Evolutionary conservation across 768 basidiomycete genomes (phyloP).

Genomic region (Psilocybe cyanescens): DNA sequence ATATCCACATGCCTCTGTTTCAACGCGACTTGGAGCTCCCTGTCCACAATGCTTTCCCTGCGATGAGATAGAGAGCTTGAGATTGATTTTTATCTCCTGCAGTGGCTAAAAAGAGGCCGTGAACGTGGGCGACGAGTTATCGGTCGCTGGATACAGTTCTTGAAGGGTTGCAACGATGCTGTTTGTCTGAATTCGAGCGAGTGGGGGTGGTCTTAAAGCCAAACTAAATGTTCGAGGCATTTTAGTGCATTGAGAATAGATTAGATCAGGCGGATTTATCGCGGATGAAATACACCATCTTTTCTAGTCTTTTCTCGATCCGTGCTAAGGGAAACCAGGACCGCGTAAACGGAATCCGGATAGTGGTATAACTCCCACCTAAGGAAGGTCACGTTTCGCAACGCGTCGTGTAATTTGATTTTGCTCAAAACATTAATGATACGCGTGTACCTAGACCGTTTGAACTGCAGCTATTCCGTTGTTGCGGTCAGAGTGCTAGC

Average conservation of each 20-base stretch:
- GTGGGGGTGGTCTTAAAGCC: constrained; percentile 85
- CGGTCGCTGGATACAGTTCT: constrained; percentile 53
- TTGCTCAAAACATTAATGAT: too few relatives aligned
- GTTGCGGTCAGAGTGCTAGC: too few relatives aligned
- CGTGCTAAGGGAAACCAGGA: background rate
- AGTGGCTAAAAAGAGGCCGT: constrained; percentile 53
- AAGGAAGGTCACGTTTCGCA: background rate
- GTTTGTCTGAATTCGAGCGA: constrained; percentile 90
- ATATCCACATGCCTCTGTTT: constrained; percentile 78
- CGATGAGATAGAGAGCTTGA: constrained; percentile 84
- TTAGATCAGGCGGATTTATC: too few relatives aligned
- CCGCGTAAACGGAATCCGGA: background rate
- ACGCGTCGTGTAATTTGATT: too few relatives aligned
- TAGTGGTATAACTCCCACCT: background rate
- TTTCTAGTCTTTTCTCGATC: background rate
- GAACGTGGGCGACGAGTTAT: constrained; percentile 39
- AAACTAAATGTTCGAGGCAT: constrained; percentile 63
- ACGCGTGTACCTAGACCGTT: too few relatives aligned
- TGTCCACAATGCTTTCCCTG: constrained; percentile 93
- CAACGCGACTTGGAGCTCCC: constrained; percentile 91
- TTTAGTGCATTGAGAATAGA: background rate
- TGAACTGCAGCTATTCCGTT: too few relatives aligned
- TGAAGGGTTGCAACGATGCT: constrained; percentile 70
- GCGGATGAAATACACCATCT: too few relatives aligned
- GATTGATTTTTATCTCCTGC: constrained; percentile 93